Evolutionary conservation across 805 yeast genomes (phyloP).

Genomic region (Barnettozyma wickerhamii): DNA sequence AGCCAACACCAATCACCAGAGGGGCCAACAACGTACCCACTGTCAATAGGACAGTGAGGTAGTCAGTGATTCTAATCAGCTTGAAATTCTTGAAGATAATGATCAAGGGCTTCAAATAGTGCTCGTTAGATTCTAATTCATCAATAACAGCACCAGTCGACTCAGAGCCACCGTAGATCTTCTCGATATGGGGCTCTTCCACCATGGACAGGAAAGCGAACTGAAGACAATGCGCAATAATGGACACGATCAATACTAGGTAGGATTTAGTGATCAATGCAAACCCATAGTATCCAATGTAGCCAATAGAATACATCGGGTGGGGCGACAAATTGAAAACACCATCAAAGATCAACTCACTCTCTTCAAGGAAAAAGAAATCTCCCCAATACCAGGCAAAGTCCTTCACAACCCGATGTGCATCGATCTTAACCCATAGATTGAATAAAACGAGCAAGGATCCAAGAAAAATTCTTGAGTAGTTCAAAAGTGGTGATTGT

Average conservation of each 20-base stretch:
- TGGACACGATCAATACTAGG: constrained; percentile 61
- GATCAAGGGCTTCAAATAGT: constrained; percentile 52
- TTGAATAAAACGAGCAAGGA: constrained; percentile 60
- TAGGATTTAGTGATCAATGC: constrained; percentile 74
- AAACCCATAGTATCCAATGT: constrained; percentile 81
- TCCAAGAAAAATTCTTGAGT: constrained; percentile 57
- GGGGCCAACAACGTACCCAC: constrained; percentile 40
- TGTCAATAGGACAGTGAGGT: constrained; percentile 41
- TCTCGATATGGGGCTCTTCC: constrained; percentile 84
- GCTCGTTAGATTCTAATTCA: constrained; percentile 31
- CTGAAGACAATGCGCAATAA: constrained; percentile 73
- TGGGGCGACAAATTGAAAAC: constrained; percentile 88
- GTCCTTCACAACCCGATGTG: constrained; percentile 83
- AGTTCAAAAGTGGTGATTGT: constrained; percentile 41
- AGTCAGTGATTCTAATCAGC: constrained; percentile 59
- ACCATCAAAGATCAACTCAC: constrained; percentile 76
- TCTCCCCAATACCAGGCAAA: constrained; percentile 97
- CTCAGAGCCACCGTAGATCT: constrained; percentile 54
- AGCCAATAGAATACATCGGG: constrained; percentile 90
- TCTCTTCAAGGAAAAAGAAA: constrained; percentile 74
- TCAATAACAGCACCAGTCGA: constrained; percentile 30
- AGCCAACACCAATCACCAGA: constrained; percentile 25
- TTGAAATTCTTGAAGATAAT: constrained; percentile 56
- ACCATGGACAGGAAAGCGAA: constrained; percentile 69
- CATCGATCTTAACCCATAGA: constrained; percentile 81